Base-by-base conservation (phyloP, 1,284 basidiomycete genomes). In the Ceratobasidium theobromae region DNA sequence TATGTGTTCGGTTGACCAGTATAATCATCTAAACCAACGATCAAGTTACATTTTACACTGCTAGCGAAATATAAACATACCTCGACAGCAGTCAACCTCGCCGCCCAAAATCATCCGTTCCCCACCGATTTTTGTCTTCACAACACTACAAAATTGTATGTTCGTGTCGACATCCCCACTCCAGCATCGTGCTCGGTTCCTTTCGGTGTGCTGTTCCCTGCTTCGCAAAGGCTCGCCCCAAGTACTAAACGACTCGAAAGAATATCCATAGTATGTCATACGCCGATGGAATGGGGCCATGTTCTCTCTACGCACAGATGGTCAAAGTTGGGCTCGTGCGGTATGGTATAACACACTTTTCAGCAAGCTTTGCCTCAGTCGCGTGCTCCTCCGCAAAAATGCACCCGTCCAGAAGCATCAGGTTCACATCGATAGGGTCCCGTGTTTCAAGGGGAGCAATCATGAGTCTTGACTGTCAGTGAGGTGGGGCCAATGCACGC, bases 111-210 rank as follows among this genome's bases (percentile, higher is more conserved):
- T 80, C 52, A 97, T 79, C n/a, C 93, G 83, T 38, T 83, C 84
- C 57, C 86, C 81, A 0, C 89, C 93, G 3, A 98, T 83, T 68
- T 92, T 93, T 1, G 93, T 94, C 74, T 93, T 91, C 49, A 96
- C 90, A 27, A 99, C 86, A 69, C 86, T 89, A 74, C 95, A 98
- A 95, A 95, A 98, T 75, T 98, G 95, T 0, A 93, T 86, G 73
- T 98, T 98, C 3, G 93, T 97, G 74, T 98, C 86, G 8, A 98
- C 92, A 69, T 91, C 87, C 0, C 90, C 91, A 58, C 89, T 84
- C 92, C 93, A 95, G 0, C 86, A 87, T 5, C 74, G 72, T 54
- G 71, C 69, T 2, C 80, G 81, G 51, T 77, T 71, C 67, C 48
- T 80, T 74, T 51, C 65, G 12, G 55, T 58, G 73, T 74, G 46